Base-by-base conservation (phyloP, 73 alveolate species). In the Paramecium tetraurelia region DNA sequence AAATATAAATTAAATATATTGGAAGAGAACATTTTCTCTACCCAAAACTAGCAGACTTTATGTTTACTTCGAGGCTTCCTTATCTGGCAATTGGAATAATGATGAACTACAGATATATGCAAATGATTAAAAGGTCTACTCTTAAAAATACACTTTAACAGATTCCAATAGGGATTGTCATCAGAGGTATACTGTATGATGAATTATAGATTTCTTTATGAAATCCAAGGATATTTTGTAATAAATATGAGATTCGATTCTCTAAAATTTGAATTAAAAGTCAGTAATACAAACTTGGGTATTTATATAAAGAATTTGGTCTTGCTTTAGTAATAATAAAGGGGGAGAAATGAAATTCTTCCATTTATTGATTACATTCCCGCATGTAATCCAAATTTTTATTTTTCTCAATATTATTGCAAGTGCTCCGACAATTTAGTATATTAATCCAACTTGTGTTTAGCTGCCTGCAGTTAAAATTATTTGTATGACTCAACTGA, bases 21-120 rank as follows among this genome's bases (percentile, higher is more conserved):
- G 84, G 84, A 5, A 27, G 46, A 63, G 24, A 63, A 63, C 50
- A 63, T 63, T 31, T 0, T 2, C 41, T 63, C 24, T 63, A 12
- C 84, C 84, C 24, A 27, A 63, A 12, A 31, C 84, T 27, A 27
- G 12, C 84, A 63, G 27, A 41, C 21, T 63, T 31, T 27, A 33
- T 31, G 84, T 63, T 3, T 63, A 31, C 24, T 31, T 63, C 14
- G 84, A 63, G 46, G 7, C 7, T 63, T 63, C 41, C 16, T 11
- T 63, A 31, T 63, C 84, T 63, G 84, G 84, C 2, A 63, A 31
- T 63, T 63, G 84, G 84, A 63, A 63, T 27, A 33, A 63, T 63
- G 41, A 63, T 33, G 46, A 63, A 27, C 50, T 63, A 4, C 50
- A 63, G 46, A 33, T 63, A 31, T 63, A 27, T 33, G 84, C 84